A percentile compares a stretch with the other conserved stretches of the same genome.
These are phyloP conservation scores for Pseudopyrenochaeta lycopersici DNA, from an alignment of 2,329 filamentous ascomycete genomes.

Conservation along the genomic window DNA sequence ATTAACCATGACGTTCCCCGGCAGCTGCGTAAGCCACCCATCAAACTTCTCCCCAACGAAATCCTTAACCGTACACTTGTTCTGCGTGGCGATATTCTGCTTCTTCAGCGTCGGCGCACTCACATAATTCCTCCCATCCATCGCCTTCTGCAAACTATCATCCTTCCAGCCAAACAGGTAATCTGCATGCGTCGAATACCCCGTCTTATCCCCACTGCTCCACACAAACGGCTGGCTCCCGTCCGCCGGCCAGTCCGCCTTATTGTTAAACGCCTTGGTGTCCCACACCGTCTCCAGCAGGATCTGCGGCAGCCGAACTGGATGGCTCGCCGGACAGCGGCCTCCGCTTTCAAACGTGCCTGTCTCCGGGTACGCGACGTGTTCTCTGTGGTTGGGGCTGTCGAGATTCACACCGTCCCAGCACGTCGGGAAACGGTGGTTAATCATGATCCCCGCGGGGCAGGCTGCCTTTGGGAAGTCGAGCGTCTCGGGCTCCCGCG, in stretches of 20 bases:
- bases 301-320: constrained; percentile 41
- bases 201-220: constrained; percentile 38
- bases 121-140: constrained; percentile 43
- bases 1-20: constrained; percentile 12
- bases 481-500: constrained; percentile 32
- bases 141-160: constrained; percentile 37
- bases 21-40: constrained; percentile 34
- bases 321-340: constrained; percentile 35
- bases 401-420: constrained; percentile 41
- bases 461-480: constrained; percentile 35
- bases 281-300: constrained; percentile 46
- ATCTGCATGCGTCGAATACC: constrained; percentile 41
- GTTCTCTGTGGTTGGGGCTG: constrained; percentile 35
- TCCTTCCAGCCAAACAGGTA: constrained; percentile 47
- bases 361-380: constrained; percentile 34
- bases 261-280: constrained; percentile 41
- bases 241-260: constrained; percentile 42
- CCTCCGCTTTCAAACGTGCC: constrained; percentile 45
- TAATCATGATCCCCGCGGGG: constrained; percentile 38
- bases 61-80: constrained; percentile 43
- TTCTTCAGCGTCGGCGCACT: constrained; percentile 40
- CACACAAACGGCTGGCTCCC: constrained; percentile 44
- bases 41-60: constrained; percentile 44
- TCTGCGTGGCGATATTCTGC: constrained; percentile 44
- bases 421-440: constrained; percentile 38